Percentiles rank a stretch among this genome's conserved stretches.
phyloP scores from a whole-genome alignment of 768 basidiomycete genomes.

The Auricularia heimuer region DNA sequence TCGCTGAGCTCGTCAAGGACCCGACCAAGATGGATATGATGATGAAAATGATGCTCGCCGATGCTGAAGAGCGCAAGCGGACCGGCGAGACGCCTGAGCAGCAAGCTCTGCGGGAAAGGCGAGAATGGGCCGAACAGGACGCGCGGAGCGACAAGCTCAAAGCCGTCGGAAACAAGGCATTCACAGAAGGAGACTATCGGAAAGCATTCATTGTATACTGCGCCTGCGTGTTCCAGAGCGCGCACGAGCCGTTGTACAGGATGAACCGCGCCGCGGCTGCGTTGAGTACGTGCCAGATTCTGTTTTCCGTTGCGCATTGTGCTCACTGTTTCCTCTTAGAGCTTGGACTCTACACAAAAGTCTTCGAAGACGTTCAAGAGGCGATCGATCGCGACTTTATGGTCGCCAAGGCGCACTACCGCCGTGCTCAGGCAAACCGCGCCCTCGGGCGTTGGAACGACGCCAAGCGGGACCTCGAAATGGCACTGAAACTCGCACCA shows the following conservation, averaged over 20 bases:
- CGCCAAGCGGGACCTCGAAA: background rate
- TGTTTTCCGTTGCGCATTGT: background rate
- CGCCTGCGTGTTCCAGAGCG: background rate
- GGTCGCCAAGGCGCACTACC: background rate
- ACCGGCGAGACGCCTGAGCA: background rate
- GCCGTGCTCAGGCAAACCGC: background rate
- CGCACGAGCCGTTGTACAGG: background rate
- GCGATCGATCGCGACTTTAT: background rate
- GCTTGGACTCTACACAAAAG: background rate
- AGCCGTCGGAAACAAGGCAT: background rate
- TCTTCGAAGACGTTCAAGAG: background rate
- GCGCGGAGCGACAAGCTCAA: background rate
- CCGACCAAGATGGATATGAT: background rate
- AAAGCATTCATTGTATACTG: background rate
- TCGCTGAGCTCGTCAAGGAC: background rate
- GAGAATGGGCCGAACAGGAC: background rate
- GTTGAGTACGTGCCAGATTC: background rate
- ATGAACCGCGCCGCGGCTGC: background rate
- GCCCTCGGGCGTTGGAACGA: background rate
- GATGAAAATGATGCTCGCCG: background rate
- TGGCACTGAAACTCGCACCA: background rate
- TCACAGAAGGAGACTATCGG: background rate
- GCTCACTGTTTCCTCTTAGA: background rate
- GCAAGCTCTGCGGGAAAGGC: background rate
- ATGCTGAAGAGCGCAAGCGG: background rate